Percentiles rank a stretch among this genome's conserved stretches.
phyloP scores from a whole-genome alignment of 768 basidiomycete genomes.

The Rhizopogon vinicolor region DNA sequence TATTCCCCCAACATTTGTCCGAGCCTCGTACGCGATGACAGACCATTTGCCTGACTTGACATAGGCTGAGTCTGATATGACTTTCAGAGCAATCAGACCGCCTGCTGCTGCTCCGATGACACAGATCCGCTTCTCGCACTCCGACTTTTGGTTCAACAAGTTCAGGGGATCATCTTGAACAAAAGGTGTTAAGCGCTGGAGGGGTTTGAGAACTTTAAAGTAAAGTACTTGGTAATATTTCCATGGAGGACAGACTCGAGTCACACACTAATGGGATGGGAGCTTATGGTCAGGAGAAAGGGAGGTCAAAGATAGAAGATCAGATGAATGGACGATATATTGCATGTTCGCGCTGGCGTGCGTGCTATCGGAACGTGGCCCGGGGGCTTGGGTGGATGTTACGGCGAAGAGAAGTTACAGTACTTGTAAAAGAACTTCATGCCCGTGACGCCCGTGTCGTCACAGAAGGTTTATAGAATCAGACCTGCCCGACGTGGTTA shows the following conservation, averaged over 20 bases:
- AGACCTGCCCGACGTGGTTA: no score
- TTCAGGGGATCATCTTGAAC: not conserved
- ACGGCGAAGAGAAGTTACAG: no score
- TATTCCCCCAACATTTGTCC: slow-evolving; percentile 66
- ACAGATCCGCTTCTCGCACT: slow-evolving; percentile 42
- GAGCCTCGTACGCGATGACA: slow-evolving; percentile 58
- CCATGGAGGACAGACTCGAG: not conserved
- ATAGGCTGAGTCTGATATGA: slow-evolving; percentile 54
- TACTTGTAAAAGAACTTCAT: no score
- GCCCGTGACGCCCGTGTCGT: no score
- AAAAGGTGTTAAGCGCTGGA: not conserved
- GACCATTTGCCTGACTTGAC: slow-evolving; percentile 58
- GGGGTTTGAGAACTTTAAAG: not conserved
- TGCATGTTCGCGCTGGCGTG: no score
- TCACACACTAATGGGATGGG: no score
- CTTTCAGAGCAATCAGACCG: slow-evolving; percentile 67
- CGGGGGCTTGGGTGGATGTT: no score
- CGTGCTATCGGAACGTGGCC: no score
- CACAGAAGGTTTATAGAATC: no score
- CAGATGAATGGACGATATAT: no score
- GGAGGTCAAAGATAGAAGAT: no score
- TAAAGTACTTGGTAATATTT: not conserved
- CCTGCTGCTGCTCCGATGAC: slow-evolving; percentile 76
- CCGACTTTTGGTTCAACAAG: not conserved
- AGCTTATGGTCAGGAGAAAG: no score